phyloP scores from a whole-genome alignment of 768 basidiomycete genomes.

The Leccinum obscurum region DNA sequence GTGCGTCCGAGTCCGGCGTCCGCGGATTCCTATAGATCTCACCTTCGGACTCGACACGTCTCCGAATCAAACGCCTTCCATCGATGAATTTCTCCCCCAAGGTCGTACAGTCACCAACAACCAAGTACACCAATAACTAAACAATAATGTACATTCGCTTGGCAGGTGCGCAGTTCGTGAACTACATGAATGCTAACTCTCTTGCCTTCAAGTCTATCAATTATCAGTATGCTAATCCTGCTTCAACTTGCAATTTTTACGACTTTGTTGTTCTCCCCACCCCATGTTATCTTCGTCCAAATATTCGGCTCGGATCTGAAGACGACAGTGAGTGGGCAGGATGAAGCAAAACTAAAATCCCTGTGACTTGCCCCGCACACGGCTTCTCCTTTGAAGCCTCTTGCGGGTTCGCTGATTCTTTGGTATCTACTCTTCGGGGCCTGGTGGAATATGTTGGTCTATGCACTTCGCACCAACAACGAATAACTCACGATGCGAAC shows the following conservation, averaged over 20 bases:
- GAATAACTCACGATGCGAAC: slow-evolving; percentile 13
- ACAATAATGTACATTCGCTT: neutral
- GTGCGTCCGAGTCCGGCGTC: too few species aligned
- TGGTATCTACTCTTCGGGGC: slow-evolving; percentile 19
- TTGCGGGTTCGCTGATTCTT: slow-evolving; percentile 12
- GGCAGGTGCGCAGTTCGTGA: neutral
- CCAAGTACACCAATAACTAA: neutral
- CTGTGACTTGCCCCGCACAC: slow-evolving; percentile 20
- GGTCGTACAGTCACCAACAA: neutral
- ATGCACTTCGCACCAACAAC: neutral
- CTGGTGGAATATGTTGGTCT: slow-evolving; percentile 5
- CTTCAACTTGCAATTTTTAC: slow-evolving; percentile 6
- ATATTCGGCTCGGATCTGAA: slow-evolving; percentile 25
- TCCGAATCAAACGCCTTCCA: neutral
- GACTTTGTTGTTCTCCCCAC: slow-evolving; percentile 21
- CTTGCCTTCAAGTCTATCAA: neutral
- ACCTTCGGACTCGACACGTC: neutral
- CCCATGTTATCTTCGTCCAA: slow-evolving; percentile 31
- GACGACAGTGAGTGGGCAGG: neutral
- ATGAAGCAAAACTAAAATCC: neutral
- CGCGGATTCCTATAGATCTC: neutral
- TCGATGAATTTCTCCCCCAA: neutral
- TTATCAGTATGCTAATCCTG: neutral
- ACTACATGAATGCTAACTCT: neutral
- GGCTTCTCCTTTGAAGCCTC: slow-evolving; percentile 19